These are phyloP conservation scores for Aspergillus tubingensis DNA, from an alignment of 2,329 filamentous ascomycete genomes.

Conservation along the genomic window DNA sequence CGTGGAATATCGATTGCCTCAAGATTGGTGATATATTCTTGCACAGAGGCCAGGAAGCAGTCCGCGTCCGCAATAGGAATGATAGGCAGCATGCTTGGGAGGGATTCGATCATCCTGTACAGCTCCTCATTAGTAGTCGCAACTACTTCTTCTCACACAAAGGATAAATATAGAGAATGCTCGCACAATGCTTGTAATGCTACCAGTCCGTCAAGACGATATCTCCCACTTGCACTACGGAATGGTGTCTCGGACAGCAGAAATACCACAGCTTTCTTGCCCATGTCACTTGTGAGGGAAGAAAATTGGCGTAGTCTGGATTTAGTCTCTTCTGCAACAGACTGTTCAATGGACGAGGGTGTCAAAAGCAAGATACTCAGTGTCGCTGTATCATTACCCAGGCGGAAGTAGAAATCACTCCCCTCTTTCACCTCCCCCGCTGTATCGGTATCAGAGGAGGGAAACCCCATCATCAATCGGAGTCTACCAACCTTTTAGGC, in stretches of 20 bases:
- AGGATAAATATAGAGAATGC: neutral
- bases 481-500: slow-evolving; percentile 24
- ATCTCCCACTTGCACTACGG: slow-evolving; percentile 21
- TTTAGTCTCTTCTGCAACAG: slow-evolving; percentile 19
- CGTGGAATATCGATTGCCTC: slow-evolving; percentile 29
- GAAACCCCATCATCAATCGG: neutral
- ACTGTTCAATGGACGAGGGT: slow-evolving; percentile 18
- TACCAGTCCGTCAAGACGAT: slow-evolving; percentile 22
- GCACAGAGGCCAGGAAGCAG: slow-evolving; percentile 22
- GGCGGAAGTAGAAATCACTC: slow-evolving; percentile 25
- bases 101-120: slow-evolving; percentile 24
- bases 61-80: slow-evolving; percentile 36
- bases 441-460: slow-evolving; percentile 4
- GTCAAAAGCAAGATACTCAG: slow-evolving; percentile 27
- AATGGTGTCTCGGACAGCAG: slow-evolving; percentile 27
- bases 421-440: slow-evolving; percentile 17
- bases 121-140: neutral
- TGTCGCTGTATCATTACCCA: neutral
- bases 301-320: slow-evolving; percentile 22
- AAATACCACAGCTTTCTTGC: slow-evolving; percentile 23
- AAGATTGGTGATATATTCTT: slow-evolving; percentile 40
- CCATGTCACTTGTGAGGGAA: neutral
- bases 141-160: neutral
- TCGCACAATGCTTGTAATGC: slow-evolving; percentile 30
- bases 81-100: slow-evolving; percentile 25